Base-by-base conservation (phyloP, 2,329 filamentous ascomycete genomes). In the Arthrobotrys musiformis region DNA sequence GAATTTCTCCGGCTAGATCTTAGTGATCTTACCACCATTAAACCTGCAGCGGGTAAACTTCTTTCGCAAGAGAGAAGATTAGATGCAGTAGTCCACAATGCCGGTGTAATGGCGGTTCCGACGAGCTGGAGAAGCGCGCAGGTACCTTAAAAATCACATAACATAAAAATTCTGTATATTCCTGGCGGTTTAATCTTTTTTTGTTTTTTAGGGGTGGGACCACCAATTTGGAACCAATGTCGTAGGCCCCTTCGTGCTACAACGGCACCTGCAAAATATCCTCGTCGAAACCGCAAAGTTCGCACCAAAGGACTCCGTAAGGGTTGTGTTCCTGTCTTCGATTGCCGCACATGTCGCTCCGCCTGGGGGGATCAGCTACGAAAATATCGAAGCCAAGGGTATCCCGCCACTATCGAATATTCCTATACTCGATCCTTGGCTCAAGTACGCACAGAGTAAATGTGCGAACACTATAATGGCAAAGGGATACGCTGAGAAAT, bases 1-100 rank as follows among this genome's bases (percentile, higher is more conserved):
- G 83, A 83, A 37, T 86, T 85, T 67, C 81, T 88, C 15, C 79
- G 82, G n/a, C 81, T 88, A 2, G 86, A 88, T 73, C 81, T 85
- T 11, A 81, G 82, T 3, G 84, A 85, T 68, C 76, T 85, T n/a
- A 68, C 82, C 4, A 83, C 82, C 5, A 81, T 85, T 58, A 82
- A 82, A 19, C 50, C 79, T 4, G 80, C 82, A 7, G 79, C 79
- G 0, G 70, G 81, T 5, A 60, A 66, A 5, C 83, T 85, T 70
- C 70, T 83, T 28, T 66, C 76, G 0, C 70, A 80, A 15, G 82
- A 84, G 69, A 26, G 62, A 2, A 77, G 81, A 9, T 81, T 86
- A 0, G 83, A 86, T 69, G 79, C 85, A 0, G 76, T 86, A 13
- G 83, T 85, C 79, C 85, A 86, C 78, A 86, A 86, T 81, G 85